Evolutionary conservation across 768 basidiomycete genomes (phyloP), one percentile per base, ranked within the genome.

Genomic region (Peribolospora baueri): DNA sequence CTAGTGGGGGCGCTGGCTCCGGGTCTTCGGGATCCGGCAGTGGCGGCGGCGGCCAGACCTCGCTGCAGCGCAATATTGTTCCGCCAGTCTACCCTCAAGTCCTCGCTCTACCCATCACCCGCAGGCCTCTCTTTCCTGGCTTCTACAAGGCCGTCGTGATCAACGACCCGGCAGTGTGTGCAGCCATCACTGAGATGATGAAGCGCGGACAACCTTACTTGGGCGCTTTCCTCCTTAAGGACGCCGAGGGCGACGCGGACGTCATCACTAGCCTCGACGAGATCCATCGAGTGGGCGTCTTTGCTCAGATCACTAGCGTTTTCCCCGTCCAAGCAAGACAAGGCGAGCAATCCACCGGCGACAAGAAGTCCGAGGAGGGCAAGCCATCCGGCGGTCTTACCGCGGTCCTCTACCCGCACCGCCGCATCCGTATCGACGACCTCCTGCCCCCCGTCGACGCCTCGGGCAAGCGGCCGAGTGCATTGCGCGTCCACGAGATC

Each of bases 91-190:
- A 95, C 67, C 90, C 91, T 1, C 85, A 91, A 65, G 81, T 95
- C 47, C 76, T 97, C 38, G 91, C 90, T 2, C 76, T 97, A 0
- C 91, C 91, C 3, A 95, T 97, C 57, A 87, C 87, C 41, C 80
- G 88, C 47, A 76, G 91, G 13, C 91, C 91, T 1, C 79, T 95
- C 49, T 95, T 95, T 70, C 91, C 91, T 4, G 87, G 88, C 40
- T 93, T 95, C 68, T 95, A 95, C 75, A 93, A 95, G 67, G 91
- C 90, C 3, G 90, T 97, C 51, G 87, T 95, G 56, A 75, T 98
- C 52, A 77, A 80, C 25, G 84, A 95, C 60, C 85, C 86, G 0
- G 75, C 78, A 0, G 91, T 98, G 41, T 87, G 95, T 45, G 77
- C 80, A 6, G 86, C 88, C 10, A 83, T 98, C 65, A 84, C 87